Conservation (phyloP, 805 yeast genomes). For the Candida sithepensis region DNA sequence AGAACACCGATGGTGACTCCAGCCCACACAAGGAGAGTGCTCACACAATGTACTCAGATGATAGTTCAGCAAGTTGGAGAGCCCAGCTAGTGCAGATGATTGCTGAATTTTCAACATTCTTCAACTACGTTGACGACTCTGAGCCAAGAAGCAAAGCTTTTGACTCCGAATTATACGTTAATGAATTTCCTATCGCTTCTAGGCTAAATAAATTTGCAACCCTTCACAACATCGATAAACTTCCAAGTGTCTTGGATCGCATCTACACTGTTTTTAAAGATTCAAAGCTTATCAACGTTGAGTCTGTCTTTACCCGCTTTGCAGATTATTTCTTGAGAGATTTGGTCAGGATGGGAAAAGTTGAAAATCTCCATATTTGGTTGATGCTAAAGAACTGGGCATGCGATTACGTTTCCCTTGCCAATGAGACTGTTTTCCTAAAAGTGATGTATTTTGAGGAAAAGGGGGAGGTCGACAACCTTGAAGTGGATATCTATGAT, state of each 20-base stretch:
- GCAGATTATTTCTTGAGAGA: slow-evolving; percentile 1
- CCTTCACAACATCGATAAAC: neutral
- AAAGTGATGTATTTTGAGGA: slow-evolving; percentile 8
- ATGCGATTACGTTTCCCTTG: slow-evolving; percentile 10
- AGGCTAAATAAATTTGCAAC: neutral
- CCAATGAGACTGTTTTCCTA: slow-evolving; percentile 6
- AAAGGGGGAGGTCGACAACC: slow-evolving; percentile 4
- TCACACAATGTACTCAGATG: neutral
- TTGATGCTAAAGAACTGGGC: slow-evolving; percentile 7
- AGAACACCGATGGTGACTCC: neutral
- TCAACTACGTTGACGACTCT: neutral
- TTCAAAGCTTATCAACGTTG: slow-evolving; percentile 1
- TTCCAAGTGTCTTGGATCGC: neutral
- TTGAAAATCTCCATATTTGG: slow-evolving; percentile 11
- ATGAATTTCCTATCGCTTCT: neutral
- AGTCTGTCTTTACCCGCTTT: slow-evolving; percentile 1
- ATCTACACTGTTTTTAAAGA: slow-evolving; percentile 2
- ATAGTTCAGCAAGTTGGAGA: neutral
- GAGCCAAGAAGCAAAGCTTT: neutral
- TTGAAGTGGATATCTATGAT: neutral
- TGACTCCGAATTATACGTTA: neutral
- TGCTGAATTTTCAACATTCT: neutral
- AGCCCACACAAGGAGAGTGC: neutral
- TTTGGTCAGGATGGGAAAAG: neutral
- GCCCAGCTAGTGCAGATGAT: neutral